Conservation (phyloP, 2,329 filamentous ascomycete species). For the Cytospora paraplurivora region DNA sequence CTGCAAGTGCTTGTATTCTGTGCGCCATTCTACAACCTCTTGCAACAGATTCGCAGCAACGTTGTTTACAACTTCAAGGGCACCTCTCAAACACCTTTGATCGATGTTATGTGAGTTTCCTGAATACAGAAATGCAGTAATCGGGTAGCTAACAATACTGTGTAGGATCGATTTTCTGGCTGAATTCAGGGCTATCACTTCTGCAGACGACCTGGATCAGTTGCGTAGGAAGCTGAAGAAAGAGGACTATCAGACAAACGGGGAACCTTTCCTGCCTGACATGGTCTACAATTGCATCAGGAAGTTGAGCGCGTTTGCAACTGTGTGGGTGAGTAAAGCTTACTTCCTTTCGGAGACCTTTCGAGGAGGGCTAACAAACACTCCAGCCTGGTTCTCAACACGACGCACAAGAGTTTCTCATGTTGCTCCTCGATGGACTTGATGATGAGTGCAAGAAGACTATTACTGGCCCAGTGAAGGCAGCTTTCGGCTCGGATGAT, state of each 20-base stretch:
- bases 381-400: conserved; percentile 87
- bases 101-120: conserved; percentile 82
- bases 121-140: not conserved
- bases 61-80: conserved; percentile 85
- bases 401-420: conserved; percentile 95
- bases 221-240: conserved; percentile 74
- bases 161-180: conserved; percentile 90
- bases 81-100: conserved; percentile 78
- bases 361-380: conserved; percentile 35
- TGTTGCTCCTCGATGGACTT: conserved; percentile 87
- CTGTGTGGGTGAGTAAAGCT: conserved; percentile 73
- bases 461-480: conserved; percentile 45
- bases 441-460: conserved; percentile 88
- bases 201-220: conserved; percentile 73
- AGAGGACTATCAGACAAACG: conserved; percentile 85
- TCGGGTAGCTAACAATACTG: conserved; percentile 16
- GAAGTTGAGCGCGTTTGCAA: conserved; percentile 81
- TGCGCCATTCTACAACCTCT: conserved; percentile 89
- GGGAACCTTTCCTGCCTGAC: conserved; percentile 88
- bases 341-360: not conserved
- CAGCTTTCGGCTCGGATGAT: conserved; percentile 3
- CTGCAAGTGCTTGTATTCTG: conserved; percentile 95
- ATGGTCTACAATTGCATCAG: conserved; percentile 95
- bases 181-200: conserved; percentile 85
- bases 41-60: conserved; percentile 82